Evolutionary conservation across 768 basidiomycete species (phyloP).

Genomic region (Pleurotus djamor): DNA sequence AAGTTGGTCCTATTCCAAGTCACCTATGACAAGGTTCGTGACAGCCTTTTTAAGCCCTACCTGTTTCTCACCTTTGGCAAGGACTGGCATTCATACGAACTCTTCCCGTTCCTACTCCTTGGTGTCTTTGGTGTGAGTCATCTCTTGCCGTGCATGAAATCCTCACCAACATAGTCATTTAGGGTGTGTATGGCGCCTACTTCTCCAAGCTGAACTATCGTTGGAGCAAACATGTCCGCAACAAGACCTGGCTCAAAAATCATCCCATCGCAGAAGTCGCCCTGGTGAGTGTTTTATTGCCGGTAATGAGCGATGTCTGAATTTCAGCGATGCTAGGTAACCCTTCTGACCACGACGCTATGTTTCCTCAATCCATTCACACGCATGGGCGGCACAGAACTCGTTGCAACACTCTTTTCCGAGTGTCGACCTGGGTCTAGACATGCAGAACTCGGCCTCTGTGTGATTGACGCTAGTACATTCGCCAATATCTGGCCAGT

Average conservation of each 20-base stretch:
- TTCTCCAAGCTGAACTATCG: slow-evolving; percentile 90
- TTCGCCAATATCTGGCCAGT: slow-evolving; percentile 59
- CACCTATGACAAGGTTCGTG: slow-evolving; percentile 74
- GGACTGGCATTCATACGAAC: slow-evolving; percentile 94
- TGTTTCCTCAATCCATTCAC: slow-evolving; percentile 90
- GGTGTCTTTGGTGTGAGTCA: slow-evolving; percentile 82
- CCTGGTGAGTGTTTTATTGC: slow-evolving; percentile 46
- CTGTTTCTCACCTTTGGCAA: slow-evolving; percentile 21
- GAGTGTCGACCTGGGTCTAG: slow-evolving; percentile 69
- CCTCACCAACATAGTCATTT: slow-evolving; percentile 7
- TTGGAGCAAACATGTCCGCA: slow-evolving; percentile 84
- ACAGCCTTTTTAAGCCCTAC: background rate
- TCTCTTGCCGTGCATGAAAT: slow-evolving; percentile 1
- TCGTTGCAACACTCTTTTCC: slow-evolving; percentile 88
- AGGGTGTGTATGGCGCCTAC: slow-evolving; percentile 93
- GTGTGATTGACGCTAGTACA: slow-evolving; percentile 61
- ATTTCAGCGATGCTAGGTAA: slow-evolving; percentile 48
- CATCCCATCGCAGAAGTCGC: slow-evolving; percentile 86
- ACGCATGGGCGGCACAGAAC: slow-evolving; percentile 93
- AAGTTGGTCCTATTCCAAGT: slow-evolving; percentile 93
- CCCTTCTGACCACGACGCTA: slow-evolving; percentile 69
- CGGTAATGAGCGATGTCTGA: too few species aligned
- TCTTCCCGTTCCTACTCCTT: slow-evolving; percentile 80
- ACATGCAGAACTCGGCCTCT: slow-evolving; percentile 64
- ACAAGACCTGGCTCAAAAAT: slow-evolving; percentile 73